Conservation (phyloP, 2,329 filamentous ascomycete genomes). For the Dothistroma pini region DNA sequence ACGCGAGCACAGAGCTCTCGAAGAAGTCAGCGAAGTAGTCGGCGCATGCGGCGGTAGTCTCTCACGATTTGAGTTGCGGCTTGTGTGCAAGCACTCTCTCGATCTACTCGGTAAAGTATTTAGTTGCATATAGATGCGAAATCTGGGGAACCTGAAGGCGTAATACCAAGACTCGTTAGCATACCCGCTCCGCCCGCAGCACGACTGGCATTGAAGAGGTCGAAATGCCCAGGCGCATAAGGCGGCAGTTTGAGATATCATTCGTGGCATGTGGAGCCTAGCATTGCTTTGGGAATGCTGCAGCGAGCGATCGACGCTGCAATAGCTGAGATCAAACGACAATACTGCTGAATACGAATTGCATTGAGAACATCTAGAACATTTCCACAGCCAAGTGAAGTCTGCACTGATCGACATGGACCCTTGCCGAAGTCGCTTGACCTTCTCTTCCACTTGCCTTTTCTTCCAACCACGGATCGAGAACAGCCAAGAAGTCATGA, state of each 20-base stretch:
- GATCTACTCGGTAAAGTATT: not conserved
- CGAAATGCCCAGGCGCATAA: not conserved
- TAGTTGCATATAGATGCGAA: not conserved
- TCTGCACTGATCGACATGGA: not conserved
- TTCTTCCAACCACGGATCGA: not conserved
- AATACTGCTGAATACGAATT: not conserved
- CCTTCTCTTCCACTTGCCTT: not conserved
- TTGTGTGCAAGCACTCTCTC: not conserved
- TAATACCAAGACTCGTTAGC: not conserved
- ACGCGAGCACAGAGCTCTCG: too few species aligned
- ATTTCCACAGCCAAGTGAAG: not conserved
- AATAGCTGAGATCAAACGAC: not conserved
- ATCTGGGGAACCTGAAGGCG: not conserved
- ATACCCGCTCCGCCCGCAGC: not conserved
- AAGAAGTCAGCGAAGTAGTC: not conserved
- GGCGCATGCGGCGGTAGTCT: not conserved
- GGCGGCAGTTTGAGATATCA: not conserved
- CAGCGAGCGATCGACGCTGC: not conserved
- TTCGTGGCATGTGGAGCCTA: not conserved
- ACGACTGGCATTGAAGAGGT: not conserved
- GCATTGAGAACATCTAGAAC: not conserved
- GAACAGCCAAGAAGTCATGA: not conserved
- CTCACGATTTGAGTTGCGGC: not conserved
- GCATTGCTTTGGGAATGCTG: not conserved
- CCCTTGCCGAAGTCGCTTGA: constrained; percentile 1